Conservation (phyloP, 768 basidiomycete genomes). For the Pleurotus platypus region DNA sequence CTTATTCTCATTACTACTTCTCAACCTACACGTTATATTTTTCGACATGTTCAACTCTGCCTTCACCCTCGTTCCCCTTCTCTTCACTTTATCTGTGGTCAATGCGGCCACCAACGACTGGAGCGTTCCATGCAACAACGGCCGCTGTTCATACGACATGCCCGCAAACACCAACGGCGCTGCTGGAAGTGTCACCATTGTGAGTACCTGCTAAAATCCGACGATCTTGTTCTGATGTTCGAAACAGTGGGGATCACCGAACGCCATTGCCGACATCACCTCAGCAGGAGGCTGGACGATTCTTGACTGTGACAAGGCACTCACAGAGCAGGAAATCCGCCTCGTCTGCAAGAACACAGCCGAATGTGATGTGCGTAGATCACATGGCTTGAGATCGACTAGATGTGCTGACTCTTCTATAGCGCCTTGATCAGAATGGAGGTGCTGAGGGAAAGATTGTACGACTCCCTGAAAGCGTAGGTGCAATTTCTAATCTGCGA, state of each 20-base stretch:
- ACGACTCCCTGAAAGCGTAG: constrained; percentile 48
- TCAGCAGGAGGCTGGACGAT: constrained; percentile 3
- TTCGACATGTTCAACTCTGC: neutral
- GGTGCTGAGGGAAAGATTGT: constrained; percentile 49
- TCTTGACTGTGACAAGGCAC: neutral
- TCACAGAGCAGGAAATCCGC: constrained; percentile 5
- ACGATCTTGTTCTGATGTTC: constrained; percentile 2
- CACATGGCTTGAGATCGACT: constrained; percentile 16
- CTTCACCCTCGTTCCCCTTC: constrained; percentile 1
- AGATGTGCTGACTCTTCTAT: constrained; percentile 37
- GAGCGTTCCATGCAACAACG: constrained; percentile 1
- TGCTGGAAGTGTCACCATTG: constrained; percentile 8
- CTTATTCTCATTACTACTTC: neutral
- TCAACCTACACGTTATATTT: neutral
- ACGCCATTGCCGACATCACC: constrained; percentile 3
- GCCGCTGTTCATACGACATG: constrained; percentile 13
- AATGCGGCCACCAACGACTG: neutral
- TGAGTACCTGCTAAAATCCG: neutral
- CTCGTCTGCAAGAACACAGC: constrained; percentile 12
- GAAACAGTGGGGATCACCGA: neutral
- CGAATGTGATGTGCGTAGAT: constrained; percentile 26
- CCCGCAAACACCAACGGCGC: neutral
- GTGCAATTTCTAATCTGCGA: constrained; percentile 31
- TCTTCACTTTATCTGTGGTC: neutral
- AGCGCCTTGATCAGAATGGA: constrained; percentile 36